Evolutionary conservation across 768 basidiomycete species (phyloP).

Genomic region (Suillus hirtellus): DNA sequence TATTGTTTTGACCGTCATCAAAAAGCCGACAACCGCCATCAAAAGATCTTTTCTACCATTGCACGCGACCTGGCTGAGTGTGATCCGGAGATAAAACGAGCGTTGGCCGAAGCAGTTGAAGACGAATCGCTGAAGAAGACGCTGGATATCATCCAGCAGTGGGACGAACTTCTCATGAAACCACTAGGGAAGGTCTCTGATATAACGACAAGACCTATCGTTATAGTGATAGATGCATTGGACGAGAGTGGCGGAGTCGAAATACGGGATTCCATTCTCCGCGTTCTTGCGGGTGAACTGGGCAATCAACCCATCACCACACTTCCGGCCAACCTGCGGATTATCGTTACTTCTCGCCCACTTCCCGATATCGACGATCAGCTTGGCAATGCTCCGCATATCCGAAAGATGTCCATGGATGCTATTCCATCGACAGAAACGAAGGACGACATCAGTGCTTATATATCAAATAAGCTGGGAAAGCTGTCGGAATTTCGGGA

Average conservation of each 20-base stretch:
- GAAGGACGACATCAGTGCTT: not conserved
- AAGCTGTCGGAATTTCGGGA: not conserved
- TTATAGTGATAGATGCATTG: constrained; percentile 27
- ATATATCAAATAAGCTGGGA: not conserved
- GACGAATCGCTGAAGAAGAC: not conserved
- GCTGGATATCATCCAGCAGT: constrained; percentile 10
- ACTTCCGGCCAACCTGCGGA: constrained; percentile 12
- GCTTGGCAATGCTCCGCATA: too few relatives aligned
- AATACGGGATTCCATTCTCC: constrained; percentile 16
- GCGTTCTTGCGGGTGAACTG: constrained; percentile 1
- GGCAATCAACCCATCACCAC: not conserved
- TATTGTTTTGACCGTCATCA: constrained; percentile 8
- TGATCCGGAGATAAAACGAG: not conserved
- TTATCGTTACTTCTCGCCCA: constrained; percentile 12
- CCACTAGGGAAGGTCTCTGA: constrained; percentile 12
- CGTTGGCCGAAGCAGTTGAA: not conserved
- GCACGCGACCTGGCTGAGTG: constrained; percentile 6
- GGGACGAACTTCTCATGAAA: constrained; percentile 19
- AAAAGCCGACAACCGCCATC: constrained; percentile 9
- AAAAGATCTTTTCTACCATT: constrained; percentile 17
- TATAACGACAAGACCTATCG: constrained; percentile 18
- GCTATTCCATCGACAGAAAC: not conserved
- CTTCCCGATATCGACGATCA: too few relatives aligned
- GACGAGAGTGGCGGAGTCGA: constrained; percentile 16
- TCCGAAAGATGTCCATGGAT: not conserved